Evolutionary conservation across 1,139 yeast species (phyloP).

Genomic region (Saccharomycopsis phalli): DNA sequence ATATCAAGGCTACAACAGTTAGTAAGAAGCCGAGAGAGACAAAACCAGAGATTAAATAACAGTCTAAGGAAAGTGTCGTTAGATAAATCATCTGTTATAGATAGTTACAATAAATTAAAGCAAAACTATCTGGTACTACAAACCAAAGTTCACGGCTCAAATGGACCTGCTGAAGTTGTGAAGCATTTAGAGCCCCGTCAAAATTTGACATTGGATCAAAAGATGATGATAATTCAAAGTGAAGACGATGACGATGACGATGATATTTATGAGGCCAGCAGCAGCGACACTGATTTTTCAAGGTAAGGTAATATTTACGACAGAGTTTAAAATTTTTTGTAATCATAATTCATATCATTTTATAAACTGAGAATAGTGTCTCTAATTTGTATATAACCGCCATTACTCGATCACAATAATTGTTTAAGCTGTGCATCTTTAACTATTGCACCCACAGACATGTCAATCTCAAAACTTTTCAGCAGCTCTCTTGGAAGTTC

Average conservation of each 20-base stretch:
- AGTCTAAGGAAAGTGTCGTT: constrained; percentile 2
- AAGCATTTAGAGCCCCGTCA: too few relatives aligned
- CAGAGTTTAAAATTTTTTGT: not conserved
- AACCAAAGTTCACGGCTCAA: not conserved
- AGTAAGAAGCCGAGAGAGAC: constrained; percentile 7
- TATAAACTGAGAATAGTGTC: too few relatives aligned
- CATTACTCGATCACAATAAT: not conserved
- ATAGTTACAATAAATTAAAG: constrained; percentile 1
- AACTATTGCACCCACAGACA: constrained; percentile 13
- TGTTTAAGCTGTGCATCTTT: constrained; percentile 12
- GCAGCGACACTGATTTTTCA: constrained; percentile 8
- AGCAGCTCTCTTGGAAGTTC: too few relatives aligned
- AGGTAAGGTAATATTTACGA: not conserved
- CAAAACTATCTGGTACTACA: constrained; percentile 1
- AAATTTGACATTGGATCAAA: not conserved
- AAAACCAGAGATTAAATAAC: constrained; percentile 8
- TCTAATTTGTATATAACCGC: not conserved
- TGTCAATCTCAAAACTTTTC: constrained; percentile 8
- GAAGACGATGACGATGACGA: constrained; percentile 19
- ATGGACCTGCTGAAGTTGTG: too few relatives aligned
- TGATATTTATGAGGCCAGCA: constrained; percentile 5
- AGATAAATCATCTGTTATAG: not conserved
- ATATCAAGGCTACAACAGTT: constrained; percentile 15
- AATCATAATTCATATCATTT: too few relatives aligned
- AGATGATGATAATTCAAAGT: constrained; percentile 13